Percentiles rank a stretch among this genome's conserved stretches.
phyloP scores from a whole-genome alignment of 2,329 filamentous ascomycete genomes.

The Xylariaceae sp. region DNA sequence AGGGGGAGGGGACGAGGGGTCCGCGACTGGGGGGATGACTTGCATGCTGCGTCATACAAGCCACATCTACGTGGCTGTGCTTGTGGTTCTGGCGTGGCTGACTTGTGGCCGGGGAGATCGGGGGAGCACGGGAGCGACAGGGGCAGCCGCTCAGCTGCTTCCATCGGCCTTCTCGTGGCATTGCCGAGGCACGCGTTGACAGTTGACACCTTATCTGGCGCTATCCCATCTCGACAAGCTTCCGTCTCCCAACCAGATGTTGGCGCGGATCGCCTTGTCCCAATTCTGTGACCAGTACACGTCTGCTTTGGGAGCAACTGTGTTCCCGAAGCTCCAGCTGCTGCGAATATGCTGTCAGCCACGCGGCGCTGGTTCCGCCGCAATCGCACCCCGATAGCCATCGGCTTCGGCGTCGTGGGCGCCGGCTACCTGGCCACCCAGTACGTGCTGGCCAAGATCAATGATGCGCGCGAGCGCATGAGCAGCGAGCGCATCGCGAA shows the following conservation, averaged over 20 bases:
- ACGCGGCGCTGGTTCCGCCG: constrained; percentile 86
- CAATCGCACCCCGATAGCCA: constrained; percentile 82
- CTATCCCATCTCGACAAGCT: too few species aligned
- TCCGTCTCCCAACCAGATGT: too few species aligned
- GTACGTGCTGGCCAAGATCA: constrained; percentile 86
- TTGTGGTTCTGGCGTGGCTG: neutral
- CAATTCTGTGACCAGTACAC: constrained; percentile 6
- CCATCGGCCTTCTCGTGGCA: too few species aligned
- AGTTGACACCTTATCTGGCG: too few species aligned
- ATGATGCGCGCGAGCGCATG: constrained; percentile 92
- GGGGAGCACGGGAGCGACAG: too few species aligned
- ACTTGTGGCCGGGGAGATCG: too few species aligned
- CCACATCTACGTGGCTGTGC: constrained; percentile 11
- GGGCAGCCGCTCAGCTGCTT: too few species aligned
- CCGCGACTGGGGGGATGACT: constrained; percentile 4
- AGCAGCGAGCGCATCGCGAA: constrained; percentile 91
- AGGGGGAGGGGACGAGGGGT: constrained; percentile 11
- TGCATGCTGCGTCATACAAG: constrained; percentile 18
- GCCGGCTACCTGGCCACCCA: constrained; percentile 87
- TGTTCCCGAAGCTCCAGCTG: too few species aligned
- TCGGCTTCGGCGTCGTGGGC: constrained; percentile 80
- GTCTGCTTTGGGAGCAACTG: too few species aligned
- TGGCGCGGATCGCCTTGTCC: too few species aligned
- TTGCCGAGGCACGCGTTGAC: too few species aligned
- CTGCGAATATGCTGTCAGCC: constrained; percentile 54